phyloP scores from a whole-genome alignment of 1,139 yeast genomes.

The Suhomyces yuchorum region DNA sequence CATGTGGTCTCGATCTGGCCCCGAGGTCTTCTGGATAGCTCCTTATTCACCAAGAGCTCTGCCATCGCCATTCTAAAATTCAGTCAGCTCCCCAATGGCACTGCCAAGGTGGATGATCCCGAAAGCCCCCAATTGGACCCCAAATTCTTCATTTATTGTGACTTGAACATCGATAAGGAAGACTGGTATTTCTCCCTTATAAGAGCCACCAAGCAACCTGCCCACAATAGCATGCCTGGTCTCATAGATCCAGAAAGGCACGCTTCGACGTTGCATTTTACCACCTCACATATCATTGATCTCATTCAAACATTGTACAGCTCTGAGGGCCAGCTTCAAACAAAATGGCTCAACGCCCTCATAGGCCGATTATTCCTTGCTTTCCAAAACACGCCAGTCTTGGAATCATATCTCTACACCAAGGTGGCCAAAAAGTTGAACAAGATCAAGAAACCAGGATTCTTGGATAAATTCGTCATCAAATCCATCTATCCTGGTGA shows the following conservation, averaged over 20 bases:
- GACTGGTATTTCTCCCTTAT: constrained; percentile 88
- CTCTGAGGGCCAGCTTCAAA: constrained; percentile 77
- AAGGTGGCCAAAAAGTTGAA: constrained; percentile 71
- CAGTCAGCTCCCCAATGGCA: not conserved
- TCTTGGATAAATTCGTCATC: constrained; percentile 78
- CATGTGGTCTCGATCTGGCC: constrained; percentile 89
- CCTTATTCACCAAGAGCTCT: constrained; percentile 74
- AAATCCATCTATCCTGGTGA: constrained; percentile 74
- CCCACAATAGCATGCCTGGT: constrained; percentile 12
- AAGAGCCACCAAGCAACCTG: constrained; percentile 68
- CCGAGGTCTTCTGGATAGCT: constrained; percentile 66
- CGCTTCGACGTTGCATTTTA: constrained; percentile 75
- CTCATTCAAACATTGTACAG: constrained; percentile 77
- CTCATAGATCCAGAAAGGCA: constrained; percentile 39
- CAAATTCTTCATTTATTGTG: constrained; percentile 71
- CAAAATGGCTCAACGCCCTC: constrained; percentile 89
- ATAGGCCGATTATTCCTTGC: constrained; percentile 80
- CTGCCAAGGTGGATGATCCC: not conserved
- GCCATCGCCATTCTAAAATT: constrained; percentile 65
- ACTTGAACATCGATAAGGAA: constrained; percentile 79
- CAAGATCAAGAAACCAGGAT: constrained; percentile 83
- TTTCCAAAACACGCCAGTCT: constrained; percentile 66
- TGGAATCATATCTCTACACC: constrained; percentile 57
- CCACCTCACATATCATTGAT: constrained; percentile 69
- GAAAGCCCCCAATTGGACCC: not conserved